A percentile compares a stretch with the other conserved stretches of the same genome.
phyloP scores from a whole-genome alignment of 2,329 filamentous ascomycete genomes.

The Pestalotiopsis sp. region DNA sequence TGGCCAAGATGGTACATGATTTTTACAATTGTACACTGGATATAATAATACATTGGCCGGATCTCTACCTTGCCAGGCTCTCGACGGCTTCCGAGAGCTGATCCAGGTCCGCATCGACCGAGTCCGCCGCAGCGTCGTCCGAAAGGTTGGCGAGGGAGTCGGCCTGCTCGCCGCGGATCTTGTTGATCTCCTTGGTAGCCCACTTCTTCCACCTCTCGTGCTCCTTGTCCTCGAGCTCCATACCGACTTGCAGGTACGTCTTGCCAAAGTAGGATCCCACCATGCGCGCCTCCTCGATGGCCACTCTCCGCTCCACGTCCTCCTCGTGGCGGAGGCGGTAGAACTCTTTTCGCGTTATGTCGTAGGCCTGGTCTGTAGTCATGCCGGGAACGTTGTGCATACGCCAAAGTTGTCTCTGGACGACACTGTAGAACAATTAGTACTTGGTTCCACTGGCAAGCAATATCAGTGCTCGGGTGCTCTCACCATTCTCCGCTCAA shows the following conservation, averaged over 20 bases:
- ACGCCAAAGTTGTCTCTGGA: slow-evolving; percentile 88
- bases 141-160: slow-evolving; percentile 29
- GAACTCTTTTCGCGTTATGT: slow-evolving; percentile 85
- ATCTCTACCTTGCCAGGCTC: slow-evolving; percentile 1
- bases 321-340: slow-evolving; percentile 82
- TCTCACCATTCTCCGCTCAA: slow-evolving; percentile 83
- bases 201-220: slow-evolving; percentile 80
- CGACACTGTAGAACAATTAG: slow-evolving; percentile 63
- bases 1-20: slow-evolving; percentile 6
- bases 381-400: slow-evolving; percentile 66
- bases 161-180: slow-evolving; percentile 25
- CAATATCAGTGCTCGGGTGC: not conserved
- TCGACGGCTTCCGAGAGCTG: slow-evolving; percentile 13
- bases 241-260: slow-evolving; percentile 72
- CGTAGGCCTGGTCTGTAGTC: slow-evolving; percentile 75
- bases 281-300: slow-evolving; percentile 83
- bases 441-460: not conserved
- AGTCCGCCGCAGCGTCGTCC: slow-evolving; percentile 19
- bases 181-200: slow-evolving; percentile 29
- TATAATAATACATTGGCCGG: slow-evolving; percentile 1
- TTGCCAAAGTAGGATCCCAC: slow-evolving; percentile 90
- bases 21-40: slow-evolving; percentile 12
- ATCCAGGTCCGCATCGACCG: slow-evolving; percentile 11
- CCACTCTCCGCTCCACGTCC: slow-evolving; percentile 81
- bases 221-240: slow-evolving; percentile 78